Evolutionary conservation across 345 rosid species (phyloP).

Genomic region (Rhizophora mangle): DNA sequence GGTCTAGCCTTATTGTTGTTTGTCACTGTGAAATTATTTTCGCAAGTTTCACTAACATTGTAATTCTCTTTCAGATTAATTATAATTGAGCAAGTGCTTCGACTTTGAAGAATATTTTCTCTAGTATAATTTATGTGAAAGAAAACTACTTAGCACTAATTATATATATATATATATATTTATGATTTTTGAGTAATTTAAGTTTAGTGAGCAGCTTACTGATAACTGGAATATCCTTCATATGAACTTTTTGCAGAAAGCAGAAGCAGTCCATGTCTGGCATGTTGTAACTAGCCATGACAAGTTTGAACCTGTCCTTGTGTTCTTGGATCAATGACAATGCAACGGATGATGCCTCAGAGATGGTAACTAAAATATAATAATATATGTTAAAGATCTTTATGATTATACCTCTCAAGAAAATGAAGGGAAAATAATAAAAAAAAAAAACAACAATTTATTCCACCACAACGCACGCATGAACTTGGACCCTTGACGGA

Average conservation of each 20-base stretch:
- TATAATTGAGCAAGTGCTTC: no score
- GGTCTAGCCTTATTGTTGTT: no score
- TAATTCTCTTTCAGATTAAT: no score
- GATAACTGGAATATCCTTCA: slow-evolving; percentile 33
- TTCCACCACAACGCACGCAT: no score
- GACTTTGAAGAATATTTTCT: no score
- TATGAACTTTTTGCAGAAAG: slow-evolving; percentile 18
- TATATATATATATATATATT: no score
- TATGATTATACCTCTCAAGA: neutral
- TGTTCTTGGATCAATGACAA: slow-evolving; percentile 27
- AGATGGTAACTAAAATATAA: slow-evolving; percentile 37
- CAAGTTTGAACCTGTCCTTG: slow-evolving; percentile 30
- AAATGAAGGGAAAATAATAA: neutral
- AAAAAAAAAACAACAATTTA: neutral
- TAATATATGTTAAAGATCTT: neutral
- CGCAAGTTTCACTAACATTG: no score
- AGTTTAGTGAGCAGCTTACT: slow-evolving; percentile 22
- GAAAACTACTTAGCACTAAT: no score
- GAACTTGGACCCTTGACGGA: no score
- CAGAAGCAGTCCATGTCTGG: slow-evolving; percentile 23
- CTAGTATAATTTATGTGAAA: no score
- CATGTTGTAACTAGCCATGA: slow-evolving; percentile 36
- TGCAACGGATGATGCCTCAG: slow-evolving; percentile 25
- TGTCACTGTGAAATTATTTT: no score
- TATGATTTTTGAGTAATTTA: neutral